Conservation (phyloP, 371 early-diverging fungal species). For the Circinella umbellata region DNA sequence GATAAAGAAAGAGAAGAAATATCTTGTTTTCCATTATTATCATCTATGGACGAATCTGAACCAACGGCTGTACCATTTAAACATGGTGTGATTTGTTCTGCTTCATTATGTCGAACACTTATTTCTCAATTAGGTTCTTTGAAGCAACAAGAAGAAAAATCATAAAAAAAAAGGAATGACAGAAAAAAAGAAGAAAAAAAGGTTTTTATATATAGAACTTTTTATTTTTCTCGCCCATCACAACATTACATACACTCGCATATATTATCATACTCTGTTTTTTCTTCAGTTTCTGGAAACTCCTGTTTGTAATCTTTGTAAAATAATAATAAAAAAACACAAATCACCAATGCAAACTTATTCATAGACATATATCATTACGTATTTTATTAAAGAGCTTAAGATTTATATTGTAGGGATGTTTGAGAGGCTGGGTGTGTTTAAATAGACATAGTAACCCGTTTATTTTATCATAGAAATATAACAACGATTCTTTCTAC, state of each 20-base stretch:
- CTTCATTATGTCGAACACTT: conserved; percentile 35
- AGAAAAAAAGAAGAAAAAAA: no score
- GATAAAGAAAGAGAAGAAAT: neutral
- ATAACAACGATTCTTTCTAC: no score
- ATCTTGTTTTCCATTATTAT: conserved; percentile 11
- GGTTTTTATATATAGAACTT: no score
- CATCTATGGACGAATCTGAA: conserved; percentile 25
- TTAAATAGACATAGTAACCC: no score
- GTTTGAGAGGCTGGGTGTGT: no score
- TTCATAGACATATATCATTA: no score
- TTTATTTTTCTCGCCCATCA: no score
- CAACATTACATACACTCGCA: neutral
- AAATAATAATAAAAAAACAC: neutral
- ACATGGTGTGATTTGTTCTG: conserved; percentile 55
- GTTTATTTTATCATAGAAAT: no score
- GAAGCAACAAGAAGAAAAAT: neutral
- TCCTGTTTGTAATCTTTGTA: neutral
- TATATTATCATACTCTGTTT: neutral
- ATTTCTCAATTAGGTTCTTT: conserved; percentile 17
- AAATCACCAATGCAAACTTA: no score
- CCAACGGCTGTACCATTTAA: conserved; percentile 50
- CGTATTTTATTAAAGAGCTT: no score
- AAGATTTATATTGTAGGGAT: no score
- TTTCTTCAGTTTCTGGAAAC: neutral
- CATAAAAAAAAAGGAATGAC: neutral